These are phyloP conservation scores for Leishmania turanica DNA, from an alignment of 208 protist species.

Conservation along the genomic window DNA sequence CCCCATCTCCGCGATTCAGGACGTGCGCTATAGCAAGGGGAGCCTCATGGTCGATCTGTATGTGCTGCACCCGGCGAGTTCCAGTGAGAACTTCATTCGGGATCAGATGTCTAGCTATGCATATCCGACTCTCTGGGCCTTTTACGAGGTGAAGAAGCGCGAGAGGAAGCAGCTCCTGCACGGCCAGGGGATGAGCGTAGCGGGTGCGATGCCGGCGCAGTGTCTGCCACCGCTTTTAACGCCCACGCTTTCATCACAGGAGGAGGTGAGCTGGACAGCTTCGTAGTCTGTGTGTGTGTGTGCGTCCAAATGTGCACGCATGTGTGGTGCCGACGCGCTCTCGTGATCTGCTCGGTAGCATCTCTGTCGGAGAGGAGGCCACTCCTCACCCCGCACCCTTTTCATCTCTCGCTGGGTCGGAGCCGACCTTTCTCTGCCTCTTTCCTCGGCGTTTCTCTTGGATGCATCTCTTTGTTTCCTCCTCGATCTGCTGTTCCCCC, in stretches of 20 bases:
- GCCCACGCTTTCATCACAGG: constrained; percentile 20
- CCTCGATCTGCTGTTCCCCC: neutral
- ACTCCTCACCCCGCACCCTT: no score
- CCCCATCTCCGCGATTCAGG: constrained; percentile 26
- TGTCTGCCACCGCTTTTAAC: neutral
- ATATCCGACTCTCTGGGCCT: constrained; percentile 26
- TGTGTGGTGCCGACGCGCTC: neutral
- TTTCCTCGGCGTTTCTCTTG: neutral
- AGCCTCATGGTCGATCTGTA: constrained; percentile 35
- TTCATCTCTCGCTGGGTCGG: no score
- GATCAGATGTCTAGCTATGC: constrained; percentile 30
- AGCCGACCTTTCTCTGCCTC: no score
- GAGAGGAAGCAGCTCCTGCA: constrained; percentile 28
- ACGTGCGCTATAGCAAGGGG: constrained; percentile 33
- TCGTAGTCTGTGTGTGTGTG: constrained; percentile 1
- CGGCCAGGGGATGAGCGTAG: neutral
- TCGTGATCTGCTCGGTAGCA: no score
- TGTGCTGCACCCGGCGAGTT: constrained; percentile 23
- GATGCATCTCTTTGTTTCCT: neutral
- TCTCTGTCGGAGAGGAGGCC: neutral
- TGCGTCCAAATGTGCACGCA: neutral
- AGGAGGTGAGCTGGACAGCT: constrained; percentile 22
- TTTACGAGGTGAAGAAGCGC: constrained; percentile 35
- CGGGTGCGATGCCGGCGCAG: neutral
- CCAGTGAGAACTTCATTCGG: constrained; percentile 15